A percentile compares a stretch with the other conserved stretches of the same genome.
Evolutionary conservation across 2,329 filamentous ascomycete species (phyloP).

Genomic region (Salinomyces thailandicus): DNA sequence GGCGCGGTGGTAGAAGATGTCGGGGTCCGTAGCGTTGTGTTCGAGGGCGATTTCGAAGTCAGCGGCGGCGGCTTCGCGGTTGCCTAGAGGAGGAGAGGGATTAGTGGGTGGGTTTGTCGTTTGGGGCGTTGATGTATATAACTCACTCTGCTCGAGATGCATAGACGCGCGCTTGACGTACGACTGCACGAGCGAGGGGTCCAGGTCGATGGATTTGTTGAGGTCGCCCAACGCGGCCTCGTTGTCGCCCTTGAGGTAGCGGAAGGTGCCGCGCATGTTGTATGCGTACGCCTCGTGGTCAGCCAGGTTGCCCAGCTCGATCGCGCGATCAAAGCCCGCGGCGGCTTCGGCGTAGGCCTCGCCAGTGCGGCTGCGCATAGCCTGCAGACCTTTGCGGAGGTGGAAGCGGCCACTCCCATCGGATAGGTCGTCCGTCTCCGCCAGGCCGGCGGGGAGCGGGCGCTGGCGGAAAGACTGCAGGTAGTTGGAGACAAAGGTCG

Average conservation of each 20-base stretch:
- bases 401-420: conserved; percentile 75
- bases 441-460: conserved; percentile 67
- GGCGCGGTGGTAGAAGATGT: conserved; percentile 98
- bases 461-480: conserved; percentile 92
- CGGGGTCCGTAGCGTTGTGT: conserved; percentile 80
- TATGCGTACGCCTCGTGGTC: conserved; percentile 84
- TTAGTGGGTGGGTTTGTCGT: conserved; percentile 17
- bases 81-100: conserved; percentile 47
- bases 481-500: conserved; percentile 97
- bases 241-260: conserved; percentile 83
- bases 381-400: conserved; percentile 69
- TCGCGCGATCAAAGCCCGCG: conserved; percentile 72
- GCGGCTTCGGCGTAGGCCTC: conserved; percentile 88
- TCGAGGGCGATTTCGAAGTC: conserved; percentile 80
- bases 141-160: conserved; percentile 78
- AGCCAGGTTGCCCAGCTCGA: conserved; percentile 69
- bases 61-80: conserved; percentile 72
- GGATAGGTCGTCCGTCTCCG: conserved; percentile 66
- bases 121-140: background rate
- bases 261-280: conserved; percentile 94
- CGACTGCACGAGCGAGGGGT: conserved; percentile 82
- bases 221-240: conserved; percentile 72
- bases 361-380: conserved; percentile 74
- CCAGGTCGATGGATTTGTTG: conserved; percentile 83
- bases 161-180: conserved; percentile 99